Conservation (phyloP, 2,329 filamentous ascomycete genomes). For the Sclerotinia minor region DNA sequence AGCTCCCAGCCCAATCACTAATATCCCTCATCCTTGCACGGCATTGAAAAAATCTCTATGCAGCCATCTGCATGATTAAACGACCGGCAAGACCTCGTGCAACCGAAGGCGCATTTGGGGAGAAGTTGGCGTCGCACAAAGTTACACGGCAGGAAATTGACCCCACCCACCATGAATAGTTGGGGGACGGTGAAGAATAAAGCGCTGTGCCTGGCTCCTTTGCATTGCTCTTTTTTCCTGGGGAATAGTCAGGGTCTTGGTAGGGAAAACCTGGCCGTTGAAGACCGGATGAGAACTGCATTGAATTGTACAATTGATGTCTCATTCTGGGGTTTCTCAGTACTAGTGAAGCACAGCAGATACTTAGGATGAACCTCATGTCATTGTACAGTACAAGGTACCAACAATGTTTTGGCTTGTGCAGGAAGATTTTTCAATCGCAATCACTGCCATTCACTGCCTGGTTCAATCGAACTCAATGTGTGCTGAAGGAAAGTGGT, state of each 20-base stretch:
- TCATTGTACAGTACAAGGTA: conserved; percentile 17
- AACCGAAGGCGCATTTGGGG: background rate
- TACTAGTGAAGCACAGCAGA: conserved; percentile 22
- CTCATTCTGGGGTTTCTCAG: conserved; percentile 19
- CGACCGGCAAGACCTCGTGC: conserved; percentile 8
- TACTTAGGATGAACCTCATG: conserved; percentile 21
- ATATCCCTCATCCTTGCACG: conserved; percentile 12
- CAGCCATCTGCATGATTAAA: background rate
- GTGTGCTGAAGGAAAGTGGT: background rate
- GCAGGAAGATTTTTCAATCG: background rate
- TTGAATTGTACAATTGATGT: conserved; percentile 15
- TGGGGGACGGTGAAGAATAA: conserved; percentile 17
- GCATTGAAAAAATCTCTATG: background rate
- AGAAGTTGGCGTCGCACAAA: background rate
- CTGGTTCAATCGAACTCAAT: background rate
- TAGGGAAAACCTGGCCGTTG: conserved; percentile 8
- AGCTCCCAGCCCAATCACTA: conserved; percentile 1
- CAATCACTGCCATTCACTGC: background rate
- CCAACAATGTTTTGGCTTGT: background rate
- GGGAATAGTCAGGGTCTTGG: conserved; percentile 12
- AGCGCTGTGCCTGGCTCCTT: conserved; percentile 5
- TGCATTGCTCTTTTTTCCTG: background rate
- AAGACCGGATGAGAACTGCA: conserved; percentile 20
- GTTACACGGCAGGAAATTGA: conserved; percentile 9
- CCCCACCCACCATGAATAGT: conserved; percentile 16